A percentile compares a stretch with the other conserved stretches of the same genome.
Conservation (phyloP, 306 rosid genomes). For the Astragalus membranaceus region DNA sequence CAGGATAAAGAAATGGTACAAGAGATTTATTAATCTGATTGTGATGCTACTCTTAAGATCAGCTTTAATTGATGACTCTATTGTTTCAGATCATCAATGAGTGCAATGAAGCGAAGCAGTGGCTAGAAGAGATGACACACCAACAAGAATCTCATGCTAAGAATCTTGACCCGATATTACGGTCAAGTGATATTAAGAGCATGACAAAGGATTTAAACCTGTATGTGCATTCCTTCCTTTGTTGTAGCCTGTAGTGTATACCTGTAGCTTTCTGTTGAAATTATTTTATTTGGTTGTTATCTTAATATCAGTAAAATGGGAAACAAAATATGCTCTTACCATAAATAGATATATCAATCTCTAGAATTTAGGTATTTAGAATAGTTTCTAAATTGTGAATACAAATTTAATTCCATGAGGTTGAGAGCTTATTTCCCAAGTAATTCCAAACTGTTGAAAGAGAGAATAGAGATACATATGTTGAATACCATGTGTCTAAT, state of each 20-base stretch:
- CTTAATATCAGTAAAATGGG: background rate
- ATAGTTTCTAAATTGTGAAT: background rate
- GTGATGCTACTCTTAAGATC: slow-evolving; percentile 18
- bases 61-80: slow-evolving; percentile 7
- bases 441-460: background rate
- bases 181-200: slow-evolving; percentile 54
- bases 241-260: background rate
- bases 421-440: background rate
- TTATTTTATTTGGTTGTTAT: background rate
- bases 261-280: background rate
- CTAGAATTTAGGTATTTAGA: background rate
- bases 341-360: background rate
- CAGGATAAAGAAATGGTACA: slow-evolving; percentile 32
- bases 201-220: slow-evolving; percentile 44
- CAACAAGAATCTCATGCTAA: slow-evolving; percentile 62
- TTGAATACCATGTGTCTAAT: no score
- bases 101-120: slow-evolving; percentile 60
- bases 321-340: background rate
- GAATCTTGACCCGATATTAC: slow-evolving; percentile 47
- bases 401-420: background rate
- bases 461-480: no score
- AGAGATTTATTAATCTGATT: background rate
- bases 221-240: slow-evolving; percentile 39
- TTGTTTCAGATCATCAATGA: slow-evolving; percentile 47
- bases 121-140: slow-evolving; percentile 64